phyloP scores from a whole-genome alignment of 768 basidiomycete genomes.

The Arthromyces matolae region DNA sequence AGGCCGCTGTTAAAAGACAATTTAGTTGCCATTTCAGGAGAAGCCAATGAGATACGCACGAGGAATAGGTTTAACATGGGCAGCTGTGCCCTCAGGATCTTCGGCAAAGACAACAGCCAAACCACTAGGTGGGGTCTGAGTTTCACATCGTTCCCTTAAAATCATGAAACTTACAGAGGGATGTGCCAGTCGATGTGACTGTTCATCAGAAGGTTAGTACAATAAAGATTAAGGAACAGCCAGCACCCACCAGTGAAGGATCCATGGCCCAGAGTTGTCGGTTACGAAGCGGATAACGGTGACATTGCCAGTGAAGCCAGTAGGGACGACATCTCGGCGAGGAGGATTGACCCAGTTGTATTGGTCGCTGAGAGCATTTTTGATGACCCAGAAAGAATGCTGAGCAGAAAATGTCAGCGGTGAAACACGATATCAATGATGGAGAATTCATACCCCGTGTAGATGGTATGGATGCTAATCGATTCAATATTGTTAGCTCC shows the following conservation, averaged over 20 bases:
- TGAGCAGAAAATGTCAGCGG: not conserved
- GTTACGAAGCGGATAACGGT: conserved; percentile 6
- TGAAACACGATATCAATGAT: not conserved
- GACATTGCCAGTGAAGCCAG: not conserved
- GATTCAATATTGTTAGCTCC: not conserved
- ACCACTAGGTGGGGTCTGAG: conserved; percentile 6
- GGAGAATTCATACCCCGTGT: not conserved
- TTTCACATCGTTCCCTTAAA: no score
- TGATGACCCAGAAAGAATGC: conserved; percentile 6
- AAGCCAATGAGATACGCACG: not conserved
- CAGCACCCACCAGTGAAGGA: conserved; percentile 2
- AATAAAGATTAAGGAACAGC: not conserved
- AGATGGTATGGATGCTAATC: conserved; percentile 5
- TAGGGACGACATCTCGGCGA: not conserved
- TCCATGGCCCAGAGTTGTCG: conserved; percentile 5
- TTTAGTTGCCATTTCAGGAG: not conserved
- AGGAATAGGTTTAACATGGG: conserved; percentile 1
- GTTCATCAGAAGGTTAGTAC: no score
- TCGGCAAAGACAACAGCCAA: conserved; percentile 33
- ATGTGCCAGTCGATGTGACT: conserved; percentile 10
- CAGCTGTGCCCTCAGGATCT: conserved; percentile 12
- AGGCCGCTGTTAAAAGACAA: no score
- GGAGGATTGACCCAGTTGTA: conserved; percentile 7
- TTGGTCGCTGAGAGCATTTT: conserved; percentile 4
- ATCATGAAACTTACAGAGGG: not conserved